These are phyloP conservation scores for Ashbya aceris DNA, from an alignment of 1,139 yeast species.

Conservation along the genomic window DNA sequence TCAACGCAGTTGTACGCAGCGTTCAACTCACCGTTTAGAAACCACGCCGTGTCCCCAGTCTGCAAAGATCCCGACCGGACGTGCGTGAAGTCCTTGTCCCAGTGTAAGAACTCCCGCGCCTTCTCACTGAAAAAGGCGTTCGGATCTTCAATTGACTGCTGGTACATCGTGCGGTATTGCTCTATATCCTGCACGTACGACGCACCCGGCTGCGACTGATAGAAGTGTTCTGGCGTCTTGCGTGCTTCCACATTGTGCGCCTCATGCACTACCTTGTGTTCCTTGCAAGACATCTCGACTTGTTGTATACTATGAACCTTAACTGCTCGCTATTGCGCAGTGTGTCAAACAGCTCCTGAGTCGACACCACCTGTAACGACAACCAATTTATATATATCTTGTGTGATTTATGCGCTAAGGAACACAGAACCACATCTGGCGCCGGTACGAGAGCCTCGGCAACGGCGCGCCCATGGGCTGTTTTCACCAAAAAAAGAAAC, in stretches of 20 bases:
- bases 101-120: slow-evolving; percentile 68
- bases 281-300: slow-evolving; percentile 13
- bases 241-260: slow-evolving; percentile 59
- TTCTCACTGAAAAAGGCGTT: slow-evolving; percentile 73
- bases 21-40: slow-evolving; percentile 84
- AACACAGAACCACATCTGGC: too few species aligned
- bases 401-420: too few species aligned
- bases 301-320: neutral
- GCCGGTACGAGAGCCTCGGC: too few species aligned
- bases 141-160: slow-evolving; percentile 73
- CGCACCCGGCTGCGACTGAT: slow-evolving; percentile 55
- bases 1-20: slow-evolving; percentile 96
- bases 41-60: slow-evolving; percentile 87
- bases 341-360: too few species aligned
- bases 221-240: slow-evolving; percentile 69
- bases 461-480: too few species aligned
- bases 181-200: slow-evolving; percentile 45
- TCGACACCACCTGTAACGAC: too few species aligned
- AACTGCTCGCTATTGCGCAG: too few species aligned
- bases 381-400: too few species aligned
- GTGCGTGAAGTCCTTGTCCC: slow-evolving; percentile 77
- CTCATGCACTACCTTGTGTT: slow-evolving; percentile 59
- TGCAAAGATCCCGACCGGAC: slow-evolving; percentile 66
- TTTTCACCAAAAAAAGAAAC: too few species aligned
- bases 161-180: slow-evolving; percentile 67